These are phyloP conservation scores for Pascua guehoae DNA, from an alignment of 1,284 basidiomycete genomes.

Conservation along the genomic window DNA sequence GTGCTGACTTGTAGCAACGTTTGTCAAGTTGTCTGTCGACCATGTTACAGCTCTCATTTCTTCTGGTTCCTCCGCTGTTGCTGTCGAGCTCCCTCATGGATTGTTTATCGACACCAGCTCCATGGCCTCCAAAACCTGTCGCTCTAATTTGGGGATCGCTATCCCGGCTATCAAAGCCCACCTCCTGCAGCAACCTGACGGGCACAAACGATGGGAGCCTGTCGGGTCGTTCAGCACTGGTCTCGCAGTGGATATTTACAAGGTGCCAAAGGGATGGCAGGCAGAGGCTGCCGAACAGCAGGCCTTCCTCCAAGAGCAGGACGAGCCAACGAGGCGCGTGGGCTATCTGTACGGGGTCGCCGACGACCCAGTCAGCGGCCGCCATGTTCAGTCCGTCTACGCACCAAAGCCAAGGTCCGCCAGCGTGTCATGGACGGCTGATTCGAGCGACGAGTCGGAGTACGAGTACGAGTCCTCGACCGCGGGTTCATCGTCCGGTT, in stretches of 20 bases:
- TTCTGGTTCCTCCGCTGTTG: slow-evolving; percentile 56
- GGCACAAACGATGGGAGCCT: slow-evolving; percentile 61
- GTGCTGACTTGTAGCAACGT: slow-evolving; percentile 57
- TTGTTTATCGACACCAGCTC: slow-evolving; percentile 68
- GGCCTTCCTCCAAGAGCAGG: slow-evolving; percentile 68
- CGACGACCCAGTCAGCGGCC: slow-evolving; percentile 15
- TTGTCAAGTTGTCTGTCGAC: slow-evolving; percentile 61
- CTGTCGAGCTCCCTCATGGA: slow-evolving; percentile 60
- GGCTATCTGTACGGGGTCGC: slow-evolving; percentile 55
- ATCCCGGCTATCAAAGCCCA: slow-evolving; percentile 22
- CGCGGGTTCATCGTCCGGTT: neutral
- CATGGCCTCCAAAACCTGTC: slow-evolving; percentile 59
- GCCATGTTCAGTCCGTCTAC: slow-evolving; percentile 10
- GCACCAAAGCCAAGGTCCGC: too few relatives aligned
- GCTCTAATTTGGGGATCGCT: slow-evolving; percentile 28
- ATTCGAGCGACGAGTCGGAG: neutral
- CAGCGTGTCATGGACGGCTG: too few relatives aligned
- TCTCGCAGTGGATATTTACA: slow-evolving; percentile 65
- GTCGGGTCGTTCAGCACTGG: slow-evolving; percentile 60
- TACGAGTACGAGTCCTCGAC: neutral
- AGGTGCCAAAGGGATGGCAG: slow-evolving; percentile 60
- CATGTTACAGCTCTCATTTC: slow-evolving; percentile 59
- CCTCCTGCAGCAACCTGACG: slow-evolving; percentile 16
- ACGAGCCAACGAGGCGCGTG: slow-evolving; percentile 63
- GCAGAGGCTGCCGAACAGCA: slow-evolving; percentile 58